Conservation (phyloP, 148 eudicot genomes). For the Rhododendron williamsianum region DNA sequence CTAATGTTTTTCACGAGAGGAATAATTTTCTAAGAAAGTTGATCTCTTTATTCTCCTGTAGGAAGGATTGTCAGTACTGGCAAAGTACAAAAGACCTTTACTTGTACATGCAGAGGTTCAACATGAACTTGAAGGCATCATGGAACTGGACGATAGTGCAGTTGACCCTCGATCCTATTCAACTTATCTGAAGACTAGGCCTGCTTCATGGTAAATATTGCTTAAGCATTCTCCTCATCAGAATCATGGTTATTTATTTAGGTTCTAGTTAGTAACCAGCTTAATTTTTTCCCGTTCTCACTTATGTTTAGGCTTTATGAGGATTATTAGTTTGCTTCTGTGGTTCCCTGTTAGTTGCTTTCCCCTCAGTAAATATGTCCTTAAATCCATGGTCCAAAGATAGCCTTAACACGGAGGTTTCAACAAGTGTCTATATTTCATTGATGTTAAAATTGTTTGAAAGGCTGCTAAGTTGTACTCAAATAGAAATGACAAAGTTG, state of each 20-base stretch:
- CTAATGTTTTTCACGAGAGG: not conserved
- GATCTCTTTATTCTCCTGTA: conserved; percentile 26
- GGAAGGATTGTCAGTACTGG: conserved; percentile 76
- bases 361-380: not conserved
- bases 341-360: not conserved
- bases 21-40: not conserved
- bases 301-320: not conserved
- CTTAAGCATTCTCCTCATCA: not conserved
- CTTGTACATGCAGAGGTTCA: conserved; percentile 86
- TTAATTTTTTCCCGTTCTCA: not conserved
- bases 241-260: not conserved
- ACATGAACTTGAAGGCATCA: conserved; percentile 37
- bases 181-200: conserved; percentile 82
- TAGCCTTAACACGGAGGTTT: not conserved
- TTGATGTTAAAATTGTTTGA: not conserved
- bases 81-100: conserved; percentile 82
- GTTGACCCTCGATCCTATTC: conserved; percentile 59
- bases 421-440: not conserved
- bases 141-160: conserved; percentile 22
- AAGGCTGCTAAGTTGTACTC: not conserved
- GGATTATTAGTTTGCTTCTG: not conserved
- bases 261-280: too few relatives aligned
- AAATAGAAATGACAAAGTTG: not conserved
- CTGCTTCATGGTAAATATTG: conserved; percentile 64
- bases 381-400: not conserved